Conservation (phyloP, 306 rosid genomes). For the Betula pendula region DNA sequence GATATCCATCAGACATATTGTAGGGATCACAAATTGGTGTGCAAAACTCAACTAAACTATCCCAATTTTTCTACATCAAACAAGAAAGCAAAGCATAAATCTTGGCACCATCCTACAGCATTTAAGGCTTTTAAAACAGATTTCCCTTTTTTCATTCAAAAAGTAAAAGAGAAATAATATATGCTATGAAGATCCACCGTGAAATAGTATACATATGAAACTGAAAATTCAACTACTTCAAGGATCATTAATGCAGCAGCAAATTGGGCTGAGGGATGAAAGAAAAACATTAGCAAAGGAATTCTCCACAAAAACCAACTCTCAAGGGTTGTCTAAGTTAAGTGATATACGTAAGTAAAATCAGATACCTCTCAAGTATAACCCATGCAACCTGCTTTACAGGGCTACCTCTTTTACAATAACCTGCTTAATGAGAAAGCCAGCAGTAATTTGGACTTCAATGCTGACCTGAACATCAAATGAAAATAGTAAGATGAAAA, state of each 20-base stretch:
- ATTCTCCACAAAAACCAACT: background rate
- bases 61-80: background rate
- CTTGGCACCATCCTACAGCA: no score
- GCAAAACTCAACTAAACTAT: no score
- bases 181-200: background rate
- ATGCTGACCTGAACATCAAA: slow-evolving; percentile 53
- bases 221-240: background rate
- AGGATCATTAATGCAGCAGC: background rate
- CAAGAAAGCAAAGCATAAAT: background rate
- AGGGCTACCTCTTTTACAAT: slow-evolving; percentile 59
- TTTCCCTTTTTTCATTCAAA: no score
- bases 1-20: no score
- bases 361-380: slow-evolving; percentile 70
- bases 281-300: background rate
- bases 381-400: slow-evolving; percentile 67
- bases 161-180: no score
- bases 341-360: background rate
- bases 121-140: background rate
- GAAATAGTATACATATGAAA: background rate
- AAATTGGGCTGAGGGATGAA: background rate
- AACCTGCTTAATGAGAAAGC: slow-evolving; percentile 69
- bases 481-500: slow-evolving; percentile 1
- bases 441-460: slow-evolving; percentile 73
- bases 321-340: background rate
- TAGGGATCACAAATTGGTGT: no score